phyloP scores from a whole-genome alignment of 768 basidiomycete species.

The Auricularia auricula-judae region DNA sequence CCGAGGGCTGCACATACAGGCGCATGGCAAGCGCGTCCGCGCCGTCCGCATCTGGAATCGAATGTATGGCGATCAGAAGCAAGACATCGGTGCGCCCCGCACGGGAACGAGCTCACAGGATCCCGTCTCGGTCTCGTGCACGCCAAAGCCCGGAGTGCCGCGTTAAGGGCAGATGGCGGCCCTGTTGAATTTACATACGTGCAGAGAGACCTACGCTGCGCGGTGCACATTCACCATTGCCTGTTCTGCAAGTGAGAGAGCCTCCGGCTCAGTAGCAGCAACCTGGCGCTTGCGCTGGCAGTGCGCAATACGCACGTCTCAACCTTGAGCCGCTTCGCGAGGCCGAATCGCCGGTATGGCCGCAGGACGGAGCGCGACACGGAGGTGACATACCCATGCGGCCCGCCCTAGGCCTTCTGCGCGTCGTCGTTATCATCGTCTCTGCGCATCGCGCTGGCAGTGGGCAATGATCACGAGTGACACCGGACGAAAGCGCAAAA shows the following conservation, averaged over 20 bases:
- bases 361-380: not conserved
- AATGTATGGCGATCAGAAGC: not conserved
- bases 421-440: no score
- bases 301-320: no score
- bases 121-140: constrained; percentile 74
- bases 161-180: constrained; percentile 82
- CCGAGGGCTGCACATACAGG: no score
- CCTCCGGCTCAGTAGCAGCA: no score
- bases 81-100: no score
- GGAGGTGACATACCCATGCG: not conserved
- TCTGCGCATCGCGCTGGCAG: no score
- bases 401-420: not conserved
- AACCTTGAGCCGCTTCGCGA: no score
- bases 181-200: constrained; percentile 91
- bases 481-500: no score
- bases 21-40: no score
- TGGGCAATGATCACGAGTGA: not conserved
- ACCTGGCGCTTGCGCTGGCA: no score
- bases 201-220: constrained; percentile 75
- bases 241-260: constrained; percentile 43
- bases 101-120: constrained; percentile 47
- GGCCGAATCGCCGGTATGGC: not conserved
- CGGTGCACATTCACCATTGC: constrained; percentile 86
- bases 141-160: constrained; percentile 82
- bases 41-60: no score